A percentile compares a stretch with the other conserved stretches of the same genome.
These are phyloP conservation scores for Sporobolus alterniflorus DNA, from an alignment of 202 grass and related monocot species.

Conservation along the genomic window DNA sequence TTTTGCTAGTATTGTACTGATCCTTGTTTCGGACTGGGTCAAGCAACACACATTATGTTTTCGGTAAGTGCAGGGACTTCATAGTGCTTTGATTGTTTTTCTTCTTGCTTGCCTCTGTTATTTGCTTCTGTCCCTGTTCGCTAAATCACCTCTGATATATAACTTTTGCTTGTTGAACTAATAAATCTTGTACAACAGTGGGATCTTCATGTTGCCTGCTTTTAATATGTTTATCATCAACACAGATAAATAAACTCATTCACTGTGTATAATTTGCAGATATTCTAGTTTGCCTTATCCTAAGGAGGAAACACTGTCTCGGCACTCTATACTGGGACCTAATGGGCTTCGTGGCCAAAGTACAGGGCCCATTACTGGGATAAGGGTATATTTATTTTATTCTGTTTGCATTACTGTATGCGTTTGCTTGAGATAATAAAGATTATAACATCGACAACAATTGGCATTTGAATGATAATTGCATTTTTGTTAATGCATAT, in stretches of 20 bases:
- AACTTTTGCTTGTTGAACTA: background rate
- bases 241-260: background rate
- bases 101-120: background rate
- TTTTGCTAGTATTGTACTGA: constrained; percentile 18
- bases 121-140: constrained; percentile 38
- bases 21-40: constrained; percentile 11
- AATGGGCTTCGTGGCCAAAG: constrained; percentile 77
- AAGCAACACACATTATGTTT: constrained; percentile 16
- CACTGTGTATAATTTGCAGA: constrained; percentile 58
- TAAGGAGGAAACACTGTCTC: constrained; percentile 93
- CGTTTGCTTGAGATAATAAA: background rate
- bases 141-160: background rate
- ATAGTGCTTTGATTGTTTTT: background rate
- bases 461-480: constrained; percentile 8
- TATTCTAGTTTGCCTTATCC: constrained; percentile 68
- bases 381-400: constrained; percentile 75
- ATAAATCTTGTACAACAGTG: constrained; percentile 3
- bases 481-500: constrained; percentile 35
- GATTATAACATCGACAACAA: constrained; percentile 1
- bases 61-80: background rate
- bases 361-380: constrained; percentile 64
- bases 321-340: constrained; percentile 92
- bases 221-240: constrained; percentile 1
- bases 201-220: background rate
- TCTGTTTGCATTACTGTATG: constrained; percentile 18